Base-by-base conservation (phyloP, 805 yeast genomes). In the Cyberlindnera americana region DNA sequence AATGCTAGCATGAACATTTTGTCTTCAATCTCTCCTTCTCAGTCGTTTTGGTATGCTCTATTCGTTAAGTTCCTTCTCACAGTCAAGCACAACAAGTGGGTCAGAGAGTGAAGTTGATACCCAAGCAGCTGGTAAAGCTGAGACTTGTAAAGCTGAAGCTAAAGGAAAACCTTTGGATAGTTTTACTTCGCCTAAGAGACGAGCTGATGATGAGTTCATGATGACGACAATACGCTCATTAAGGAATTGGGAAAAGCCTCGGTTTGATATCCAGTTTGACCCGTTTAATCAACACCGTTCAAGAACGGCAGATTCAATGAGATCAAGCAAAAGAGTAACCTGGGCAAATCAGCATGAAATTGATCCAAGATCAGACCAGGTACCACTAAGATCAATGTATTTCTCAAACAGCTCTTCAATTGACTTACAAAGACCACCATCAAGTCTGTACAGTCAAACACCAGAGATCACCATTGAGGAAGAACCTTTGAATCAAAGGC, bases 371-470 rank as follows among this genome's bases (percentile, higher is more conserved):
- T n/a, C n/a, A n/a, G n/a, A n/a, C n/a, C n/a, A n/a, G n/a, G n/a
- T n/a, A n/a, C n/a, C n/a, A n/a, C n/a, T n/a, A 29, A 16, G 40
- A 35, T 3, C 41, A 33, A n/a, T n/a, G n/a, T n/a, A n/a, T n/a
- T n/a, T n/a, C n/a, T n/a, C n/a, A n/a, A n/a, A n/a, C n/a, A n/a
- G n/a, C n/a, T n/a, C n/a, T n/a, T n/a, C n/a, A n/a, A n/a, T n/a
- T n/a, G n/a, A n/a, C n/a, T n/a, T n/a, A n/a, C n/a, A n/a, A 15
- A 28, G 46, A 6, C 38, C 42, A 2, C 41, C 55, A 1, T 52
- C 59, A 12, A 54, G 59, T 31, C 56, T 44, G 19, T 54, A 54
- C 32, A 51, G 54, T 33, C 43, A 27, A 19, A 54, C 57, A 2
- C 57, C 57, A 3, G 53, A 52, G 34, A 33, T 34, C 3, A 43